Evolutionary conservation across 2,329 filamentous ascomycete species (phyloP).

Genomic region (Pseudocercospora macadamiae): DNA sequence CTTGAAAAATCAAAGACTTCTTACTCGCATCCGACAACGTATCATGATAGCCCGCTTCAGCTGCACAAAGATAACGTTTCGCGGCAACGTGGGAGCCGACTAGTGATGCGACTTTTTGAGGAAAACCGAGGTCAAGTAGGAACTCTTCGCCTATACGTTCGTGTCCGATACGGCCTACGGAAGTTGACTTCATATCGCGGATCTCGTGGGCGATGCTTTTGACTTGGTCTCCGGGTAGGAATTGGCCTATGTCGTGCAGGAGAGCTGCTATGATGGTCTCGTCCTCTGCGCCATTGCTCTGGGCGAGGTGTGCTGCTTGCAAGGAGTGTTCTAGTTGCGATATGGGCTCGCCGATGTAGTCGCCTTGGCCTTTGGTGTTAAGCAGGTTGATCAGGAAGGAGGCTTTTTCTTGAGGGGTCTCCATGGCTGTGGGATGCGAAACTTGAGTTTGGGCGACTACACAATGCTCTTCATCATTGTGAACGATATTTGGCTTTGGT

Average conservation of each 20-base stretch:
- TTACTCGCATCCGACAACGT: constrained; percentile 37
- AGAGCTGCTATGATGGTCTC: constrained; percentile 43
- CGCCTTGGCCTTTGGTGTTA: constrained; percentile 25
- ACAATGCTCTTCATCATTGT: too few species aligned
- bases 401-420: constrained; percentile 14
- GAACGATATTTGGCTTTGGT: too few species aligned
- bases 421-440: constrained; percentile 2
- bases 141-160: constrained; percentile 44
- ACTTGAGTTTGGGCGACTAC: not conserved
- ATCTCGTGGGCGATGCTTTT: constrained; percentile 30
- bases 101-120: constrained; percentile 38
- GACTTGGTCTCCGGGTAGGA: constrained; percentile 37
- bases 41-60: constrained; percentile 23
- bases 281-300: constrained; percentile 23
- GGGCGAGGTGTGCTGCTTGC: constrained; percentile 35
- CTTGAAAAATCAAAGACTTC: constrained; percentile 43
- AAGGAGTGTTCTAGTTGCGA: constrained; percentile 37
- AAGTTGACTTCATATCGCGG: constrained; percentile 15
- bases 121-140: constrained; percentile 39
- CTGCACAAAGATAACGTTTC: constrained; percentile 45
- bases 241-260: constrained; percentile 49
- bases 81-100: constrained; percentile 45
- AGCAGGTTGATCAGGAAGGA: constrained; percentile 20
- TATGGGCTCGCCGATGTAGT: constrained; percentile 38
- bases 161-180: constrained; percentile 43